Evolutionary conservation across 2,329 filamentous ascomycete genomes (phyloP), one percentile per base, ranked within the genome.

Genomic region (Talaromyces funiculosus): DNA sequence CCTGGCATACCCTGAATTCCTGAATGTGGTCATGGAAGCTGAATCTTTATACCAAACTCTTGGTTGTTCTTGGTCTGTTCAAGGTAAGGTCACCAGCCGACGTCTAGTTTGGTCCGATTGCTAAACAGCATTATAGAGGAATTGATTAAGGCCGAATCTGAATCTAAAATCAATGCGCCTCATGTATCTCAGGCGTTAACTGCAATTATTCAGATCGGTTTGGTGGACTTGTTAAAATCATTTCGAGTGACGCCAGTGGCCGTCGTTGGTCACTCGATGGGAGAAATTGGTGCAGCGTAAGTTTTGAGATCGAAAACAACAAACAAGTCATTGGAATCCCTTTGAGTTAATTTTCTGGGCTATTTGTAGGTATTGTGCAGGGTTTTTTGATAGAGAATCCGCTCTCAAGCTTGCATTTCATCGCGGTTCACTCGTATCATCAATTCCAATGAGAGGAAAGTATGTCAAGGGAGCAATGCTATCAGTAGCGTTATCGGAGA

Each of bases 281-380:
- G 69, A 14, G 69, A 71, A 37, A 70, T 71, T 42, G 67, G 63
- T 4, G 69, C 68, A n/a, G 67, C 69, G 4, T 71, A 68, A 3
- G 49, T 24, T 2, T 53, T 58, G 60, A 22, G 59, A 54, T 7
- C 62, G 63, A 3, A 51, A 51, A 33, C 16, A 16, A 12, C n/a
- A 20, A 31, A 16, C 22, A 29, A 12, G 9, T 18, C 26, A 31
- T 31, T 31, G 6, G 10, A 49, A 29, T 1, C 18, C 3, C 7
- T n/a, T 47, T 49, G 26, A 18, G 45, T 22, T 45, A 8, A 12
- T 60, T 24, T 7, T 16, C n/a, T 10, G 16, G 63, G 65, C 16
- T 63, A 66, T 9, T 40, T 37, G 1, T 37, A 61, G 22, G 63
- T 66, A 8, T 67, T 45, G 42, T 45, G 42, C 42, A 26, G 16